Conservation (phyloP, 306 rosid genomes). For the Cotoneaster glaucophyllus region DNA sequence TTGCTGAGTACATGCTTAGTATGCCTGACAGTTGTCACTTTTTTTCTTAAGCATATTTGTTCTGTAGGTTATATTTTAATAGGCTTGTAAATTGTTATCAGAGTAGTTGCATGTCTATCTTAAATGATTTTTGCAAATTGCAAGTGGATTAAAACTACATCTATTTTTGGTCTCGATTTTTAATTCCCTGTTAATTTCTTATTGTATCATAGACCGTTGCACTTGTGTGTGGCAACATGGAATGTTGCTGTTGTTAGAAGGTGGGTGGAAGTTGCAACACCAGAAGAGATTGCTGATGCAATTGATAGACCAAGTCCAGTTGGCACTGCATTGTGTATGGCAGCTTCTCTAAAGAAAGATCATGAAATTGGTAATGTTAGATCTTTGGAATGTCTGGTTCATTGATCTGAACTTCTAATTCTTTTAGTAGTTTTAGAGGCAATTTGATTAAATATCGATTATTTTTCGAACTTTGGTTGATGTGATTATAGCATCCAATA, state of each 20-base stretch:
- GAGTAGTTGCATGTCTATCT: not conserved
- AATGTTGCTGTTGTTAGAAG: conserved; percentile 88
- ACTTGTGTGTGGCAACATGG: conserved; percentile 91
- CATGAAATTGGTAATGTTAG: conserved; percentile 74
- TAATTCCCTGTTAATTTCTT: conserved; percentile 18
- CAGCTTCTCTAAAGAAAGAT: conserved; percentile 92
- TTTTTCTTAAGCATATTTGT: not conserved
- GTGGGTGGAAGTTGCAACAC: conserved; percentile 86
- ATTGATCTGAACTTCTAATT: not conserved
- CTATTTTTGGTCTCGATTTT: not conserved
- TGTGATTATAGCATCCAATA: not conserved
- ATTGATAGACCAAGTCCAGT: conserved; percentile 72
- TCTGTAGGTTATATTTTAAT: not conserved
- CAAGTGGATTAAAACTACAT: not conserved
- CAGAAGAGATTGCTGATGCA: conserved; percentile 77
- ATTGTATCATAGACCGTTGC: conserved; percentile 71
- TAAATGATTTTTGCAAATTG: not conserved
- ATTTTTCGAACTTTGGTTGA: not conserved
- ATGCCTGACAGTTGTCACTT: not conserved
- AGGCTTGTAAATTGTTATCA: not conserved
- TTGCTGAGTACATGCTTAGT: not conserved
- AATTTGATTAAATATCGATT: not conserved
- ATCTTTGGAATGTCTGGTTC: not conserved
- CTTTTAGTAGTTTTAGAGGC: not conserved
- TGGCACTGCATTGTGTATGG: conserved; percentile 97